Conservation (phyloP, 2,329 filamentous ascomycete genomes). For the Nigrograna mackinnonii region DNA sequence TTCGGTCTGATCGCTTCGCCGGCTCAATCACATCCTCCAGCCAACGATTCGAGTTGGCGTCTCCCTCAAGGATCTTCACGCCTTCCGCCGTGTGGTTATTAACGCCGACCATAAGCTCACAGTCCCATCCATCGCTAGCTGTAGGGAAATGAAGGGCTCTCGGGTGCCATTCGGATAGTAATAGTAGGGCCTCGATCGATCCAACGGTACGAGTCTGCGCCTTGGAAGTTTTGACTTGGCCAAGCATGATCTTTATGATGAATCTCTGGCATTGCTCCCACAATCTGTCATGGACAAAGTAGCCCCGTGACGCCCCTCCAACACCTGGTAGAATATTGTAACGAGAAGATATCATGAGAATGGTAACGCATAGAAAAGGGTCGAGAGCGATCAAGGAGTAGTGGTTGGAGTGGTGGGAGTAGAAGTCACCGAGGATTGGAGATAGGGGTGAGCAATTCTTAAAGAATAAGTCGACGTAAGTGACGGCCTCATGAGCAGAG, state of each 20-base stretch:
- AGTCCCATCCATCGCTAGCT: constrained; percentile 59
- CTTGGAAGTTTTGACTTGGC: constrained; percentile 56
- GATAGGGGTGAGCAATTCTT: constrained; percentile 56
- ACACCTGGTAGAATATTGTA: constrained; percentile 47
- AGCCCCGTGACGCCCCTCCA: constrained; percentile 50
- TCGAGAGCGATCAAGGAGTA: constrained; percentile 54
- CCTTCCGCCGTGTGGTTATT: constrained; percentile 43
- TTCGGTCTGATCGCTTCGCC: constrained; percentile 58
- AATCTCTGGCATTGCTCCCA: constrained; percentile 60
- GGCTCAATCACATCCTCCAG: constrained; percentile 59
- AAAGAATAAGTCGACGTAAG: constrained; percentile 57
- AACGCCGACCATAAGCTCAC: constrained; percentile 51
- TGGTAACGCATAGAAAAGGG: constrained; percentile 57
- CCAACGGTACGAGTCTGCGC: constrained; percentile 55
- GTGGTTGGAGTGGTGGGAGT: constrained; percentile 54
- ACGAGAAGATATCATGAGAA: constrained; percentile 59
- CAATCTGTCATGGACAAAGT: constrained; percentile 57
- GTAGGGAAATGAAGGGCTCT: constrained; percentile 59
- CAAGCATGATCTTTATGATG: constrained; percentile 57
- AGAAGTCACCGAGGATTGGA: constrained; percentile 55
- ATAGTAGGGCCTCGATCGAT: constrained; percentile 56
- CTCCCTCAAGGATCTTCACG: constrained; percentile 36
- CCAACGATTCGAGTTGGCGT: constrained; percentile 48
- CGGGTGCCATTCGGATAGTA: constrained; percentile 62
- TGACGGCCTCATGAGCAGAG: constrained; percentile 57